These are phyloP conservation scores for Backusella morwellensis DNA, from an alignment of 192 early-diverging fungal genomes.

Conservation along the genomic window DNA sequence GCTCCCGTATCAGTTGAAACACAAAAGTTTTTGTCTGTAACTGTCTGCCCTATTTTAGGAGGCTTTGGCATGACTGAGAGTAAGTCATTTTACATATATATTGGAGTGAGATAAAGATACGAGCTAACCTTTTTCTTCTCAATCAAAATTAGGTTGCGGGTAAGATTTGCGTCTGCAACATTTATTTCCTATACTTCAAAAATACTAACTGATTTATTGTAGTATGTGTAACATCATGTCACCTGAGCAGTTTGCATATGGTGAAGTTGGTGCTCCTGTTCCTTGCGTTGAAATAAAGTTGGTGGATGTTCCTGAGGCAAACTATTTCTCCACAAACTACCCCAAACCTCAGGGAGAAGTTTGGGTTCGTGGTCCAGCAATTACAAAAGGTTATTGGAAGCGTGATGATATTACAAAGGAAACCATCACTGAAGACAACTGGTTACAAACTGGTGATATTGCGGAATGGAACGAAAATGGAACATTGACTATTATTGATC, in stretches of 20 bases:
- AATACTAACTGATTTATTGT: neutral
- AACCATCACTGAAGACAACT: constrained; percentile 69
- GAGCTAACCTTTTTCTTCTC: neutral
- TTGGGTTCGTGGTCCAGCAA: constrained; percentile 75
- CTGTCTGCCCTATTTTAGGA: constrained; percentile 78
- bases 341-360: constrained; percentile 75
- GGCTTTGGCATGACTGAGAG: constrained; percentile 75
- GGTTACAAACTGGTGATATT: constrained; percentile 90
- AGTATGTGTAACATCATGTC: constrained; percentile 68
- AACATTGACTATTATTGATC: constrained; percentile 83
- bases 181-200: neutral
- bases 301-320: constrained; percentile 61
- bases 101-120: neutral
- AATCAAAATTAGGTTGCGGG: constrained; percentile 13
- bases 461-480: constrained; percentile 79
- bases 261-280: constrained; percentile 74
- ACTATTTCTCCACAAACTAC: constrained; percentile 55
- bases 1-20: constrained; percentile 85
- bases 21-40: constrained; percentile 77
- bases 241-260: constrained; percentile 55
- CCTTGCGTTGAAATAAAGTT: constrained; percentile 79
- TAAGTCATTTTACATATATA: neutral
- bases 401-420: constrained; percentile 63
- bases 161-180: neutral
- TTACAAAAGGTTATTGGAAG: constrained; percentile 82